These are phyloP conservation scores for Rosa lucieae DNA, from an alignment of 306 rosid genomes.

Conservation along the genomic window DNA sequence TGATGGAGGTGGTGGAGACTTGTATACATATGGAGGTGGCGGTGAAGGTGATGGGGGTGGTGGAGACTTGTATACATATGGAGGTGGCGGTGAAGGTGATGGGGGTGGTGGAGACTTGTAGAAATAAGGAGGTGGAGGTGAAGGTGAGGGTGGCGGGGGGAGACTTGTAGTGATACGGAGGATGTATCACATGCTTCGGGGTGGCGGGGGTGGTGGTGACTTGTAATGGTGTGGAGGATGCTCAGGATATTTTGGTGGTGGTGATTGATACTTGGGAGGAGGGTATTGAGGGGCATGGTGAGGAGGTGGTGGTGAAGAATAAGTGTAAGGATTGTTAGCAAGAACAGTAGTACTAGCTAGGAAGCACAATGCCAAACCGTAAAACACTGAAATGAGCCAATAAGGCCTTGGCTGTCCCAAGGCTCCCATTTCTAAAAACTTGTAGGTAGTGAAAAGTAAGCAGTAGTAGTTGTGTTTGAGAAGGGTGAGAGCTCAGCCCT, in stretches of 20 bases:
- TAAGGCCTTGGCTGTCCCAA: background rate
- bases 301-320: conserved; percentile 5
- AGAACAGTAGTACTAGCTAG: background rate
- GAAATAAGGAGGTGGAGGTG: too few relatives aligned
- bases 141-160: too few relatives aligned
- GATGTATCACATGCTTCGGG: too few relatives aligned
- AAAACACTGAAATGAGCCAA: background rate
- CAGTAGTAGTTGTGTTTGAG: background rate
- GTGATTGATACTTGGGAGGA: background rate
- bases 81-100: too few relatives aligned
- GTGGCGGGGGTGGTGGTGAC: too few relatives aligned
- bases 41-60: too few relatives aligned
- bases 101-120: too few relatives aligned
- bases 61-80: too few relatives aligned
- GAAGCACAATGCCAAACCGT: background rate
- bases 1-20: too few relatives aligned
- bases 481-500: background rate
- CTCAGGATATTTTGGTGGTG: background rate
- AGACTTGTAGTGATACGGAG: too few relatives aligned
- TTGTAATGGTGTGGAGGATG: too few relatives aligned
- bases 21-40: too few relatives aligned
- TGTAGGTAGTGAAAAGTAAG: background rate
- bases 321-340: background rate
- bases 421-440: background rate
- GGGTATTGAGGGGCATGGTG: background rate